Percentiles rank a stretch among this genome's conserved stretches.
Conservation (phyloP, 495 filamentous ascomycete species). For the Trichoderma reesei region DNA sequence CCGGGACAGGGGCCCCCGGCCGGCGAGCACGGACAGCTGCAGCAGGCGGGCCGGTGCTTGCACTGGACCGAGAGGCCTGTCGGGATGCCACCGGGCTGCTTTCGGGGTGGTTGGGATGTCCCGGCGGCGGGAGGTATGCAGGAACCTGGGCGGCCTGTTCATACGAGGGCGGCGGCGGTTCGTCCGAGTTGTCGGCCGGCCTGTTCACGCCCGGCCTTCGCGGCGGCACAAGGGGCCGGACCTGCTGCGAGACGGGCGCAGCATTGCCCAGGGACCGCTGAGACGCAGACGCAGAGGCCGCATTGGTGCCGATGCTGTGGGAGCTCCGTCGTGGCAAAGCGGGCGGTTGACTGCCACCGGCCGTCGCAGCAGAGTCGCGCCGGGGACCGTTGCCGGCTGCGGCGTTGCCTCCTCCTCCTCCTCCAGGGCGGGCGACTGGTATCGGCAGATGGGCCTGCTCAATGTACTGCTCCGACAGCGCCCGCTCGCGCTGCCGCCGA, state of each 20-base stretch:
- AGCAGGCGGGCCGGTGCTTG: conserved; percentile 2
- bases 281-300: background rate
- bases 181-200: conserved; percentile 38
- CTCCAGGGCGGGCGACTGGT: conserved; percentile 1
- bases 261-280: conserved; percentile 5
- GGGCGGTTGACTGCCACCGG: conserved; percentile 6
- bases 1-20: background rate
- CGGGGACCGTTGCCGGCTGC: conserved; percentile 10
- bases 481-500: conserved; percentile 37
- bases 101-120: conserved; percentile 46
- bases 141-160: conserved; percentile 63
- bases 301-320: conserved; percentile 4
- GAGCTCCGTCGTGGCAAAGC: conserved; percentile 26
- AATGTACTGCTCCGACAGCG: conserved; percentile 47
- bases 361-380: conserved; percentile 15
- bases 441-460: conserved; percentile 27
- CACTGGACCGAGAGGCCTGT: conserved; percentile 7
- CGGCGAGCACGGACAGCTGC: background rate
- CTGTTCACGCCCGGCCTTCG: conserved; percentile 22
- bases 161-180: conserved; percentile 65
- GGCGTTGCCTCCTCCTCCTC: conserved; percentile 12
- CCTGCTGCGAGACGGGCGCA: conserved; percentile 21
- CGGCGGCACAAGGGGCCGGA: conserved; percentile 36
- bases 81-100: conserved; percentile 22
- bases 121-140: conserved; percentile 52